phyloP scores from a whole-genome alignment of 192 early-diverging fungal species.

The Chytriomyces sp. region DNA sequence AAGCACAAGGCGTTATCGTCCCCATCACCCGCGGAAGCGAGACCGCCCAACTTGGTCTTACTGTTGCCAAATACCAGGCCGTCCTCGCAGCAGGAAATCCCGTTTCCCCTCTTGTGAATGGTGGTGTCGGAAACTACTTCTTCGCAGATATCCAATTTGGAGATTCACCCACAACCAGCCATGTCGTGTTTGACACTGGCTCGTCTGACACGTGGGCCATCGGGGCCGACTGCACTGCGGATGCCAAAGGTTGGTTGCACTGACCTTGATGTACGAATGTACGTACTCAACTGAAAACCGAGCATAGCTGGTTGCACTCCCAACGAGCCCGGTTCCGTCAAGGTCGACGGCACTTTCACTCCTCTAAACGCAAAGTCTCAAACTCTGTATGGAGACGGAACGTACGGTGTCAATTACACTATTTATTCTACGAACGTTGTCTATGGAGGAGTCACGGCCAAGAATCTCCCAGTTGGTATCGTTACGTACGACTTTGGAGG shows the following conservation, averaged over 20 bases:
- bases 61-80: no score
- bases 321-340: neutral
- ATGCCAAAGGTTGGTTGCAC: slow-evolving; percentile 12
- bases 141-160: slow-evolving; percentile 38
- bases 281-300: no score
- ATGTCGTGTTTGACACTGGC: slow-evolving; percentile 44
- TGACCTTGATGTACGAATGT: no score
- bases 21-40: no score
- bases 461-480: slow-evolving; percentile 15
- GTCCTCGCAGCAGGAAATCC: no score
- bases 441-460: slow-evolving; percentile 16
- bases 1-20: no score
- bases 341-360: neutral
- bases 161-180: slow-evolving; percentile 46
- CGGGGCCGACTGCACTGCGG: slow-evolving; percentile 47
- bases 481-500: slow-evolving; percentile 2
- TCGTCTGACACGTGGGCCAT: slow-evolving; percentile 9
- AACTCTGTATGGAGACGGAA: slow-evolving; percentile 7
- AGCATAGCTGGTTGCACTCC: slow-evolving; percentile 13
- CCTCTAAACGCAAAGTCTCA: neutral
- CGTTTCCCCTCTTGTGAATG: no score
- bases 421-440: slow-evolving; percentile 20
- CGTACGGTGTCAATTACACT: slow-evolving; percentile 4
- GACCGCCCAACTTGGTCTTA: no score
- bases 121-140: slow-evolving; percentile 6